These are phyloP conservation scores for Laetiporus sulphureus DNA, from an alignment of 1,284 basidiomycete genomes.

Conservation along the genomic window DNA sequence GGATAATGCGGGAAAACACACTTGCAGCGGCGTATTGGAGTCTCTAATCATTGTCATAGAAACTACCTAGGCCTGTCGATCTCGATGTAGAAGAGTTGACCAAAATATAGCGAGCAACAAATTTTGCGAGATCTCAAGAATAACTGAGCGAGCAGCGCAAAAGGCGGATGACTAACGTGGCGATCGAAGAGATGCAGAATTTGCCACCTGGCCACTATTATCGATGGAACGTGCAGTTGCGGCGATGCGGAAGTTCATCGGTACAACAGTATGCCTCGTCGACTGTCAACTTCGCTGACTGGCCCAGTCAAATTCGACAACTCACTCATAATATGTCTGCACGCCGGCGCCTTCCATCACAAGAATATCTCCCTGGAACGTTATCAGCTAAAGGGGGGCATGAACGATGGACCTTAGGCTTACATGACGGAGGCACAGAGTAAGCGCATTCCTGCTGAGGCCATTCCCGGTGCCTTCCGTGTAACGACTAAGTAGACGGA, in stretches of 20 bases:
- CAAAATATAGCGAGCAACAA: too few relatives aligned
- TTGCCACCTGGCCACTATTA: background rate
- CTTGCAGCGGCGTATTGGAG: too few relatives aligned
- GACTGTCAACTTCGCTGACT: background rate
- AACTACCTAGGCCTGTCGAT: too few relatives aligned
- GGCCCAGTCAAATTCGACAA: background rate
- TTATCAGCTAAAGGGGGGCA: background rate
- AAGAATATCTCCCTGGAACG: constrained; percentile 59
- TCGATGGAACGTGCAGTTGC: constrained; percentile 46
- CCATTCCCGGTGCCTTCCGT: constrained; percentile 27
- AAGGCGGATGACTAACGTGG: too few relatives aligned
- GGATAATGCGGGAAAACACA: too few relatives aligned
- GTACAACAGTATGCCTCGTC: constrained; percentile 41
- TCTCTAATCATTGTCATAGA: too few relatives aligned
- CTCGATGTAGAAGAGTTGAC: too few relatives aligned
- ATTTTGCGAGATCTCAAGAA: too few relatives aligned
- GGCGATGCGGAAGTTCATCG: constrained; percentile 45
- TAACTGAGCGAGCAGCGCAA: too few relatives aligned
- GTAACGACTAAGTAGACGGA: constrained; percentile 40
- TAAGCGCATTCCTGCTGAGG: constrained; percentile 35
- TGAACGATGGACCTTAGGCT: constrained; percentile 18
- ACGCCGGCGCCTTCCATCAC: constrained; percentile 67
- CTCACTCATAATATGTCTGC: constrained; percentile 66
- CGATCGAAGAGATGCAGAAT: too few relatives aligned
- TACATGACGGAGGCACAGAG: constrained; percentile 61